Conservation (phyloP, 768 basidiomycete genomes). For the Coprinellus micaceus region DNA sequence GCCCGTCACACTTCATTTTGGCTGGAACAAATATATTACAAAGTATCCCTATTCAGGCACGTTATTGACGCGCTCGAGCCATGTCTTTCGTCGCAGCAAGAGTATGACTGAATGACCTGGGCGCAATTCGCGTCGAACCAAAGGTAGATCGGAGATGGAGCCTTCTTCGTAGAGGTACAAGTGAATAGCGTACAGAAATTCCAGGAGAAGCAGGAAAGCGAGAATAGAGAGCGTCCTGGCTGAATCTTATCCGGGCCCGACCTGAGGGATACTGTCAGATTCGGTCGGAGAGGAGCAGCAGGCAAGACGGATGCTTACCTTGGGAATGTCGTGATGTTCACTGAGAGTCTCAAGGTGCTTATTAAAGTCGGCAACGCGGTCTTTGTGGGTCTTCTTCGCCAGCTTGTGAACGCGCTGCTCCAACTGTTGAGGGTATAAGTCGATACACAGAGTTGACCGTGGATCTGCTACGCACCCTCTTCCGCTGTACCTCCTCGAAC, state of each 20-base stretch:
- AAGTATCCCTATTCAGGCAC: slow-evolving; percentile 19
- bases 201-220: slow-evolving; percentile 13
- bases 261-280: slow-evolving; percentile 37
- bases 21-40: slow-evolving; percentile 52
- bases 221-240: slow-evolving; percentile 5
- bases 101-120: not conserved
- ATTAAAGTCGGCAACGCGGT: slow-evolving; percentile 89
- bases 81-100: not conserved
- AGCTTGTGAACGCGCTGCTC: slow-evolving; percentile 69
- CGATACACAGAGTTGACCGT: no score
- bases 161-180: not conserved
- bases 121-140: not conserved
- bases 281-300: no score
- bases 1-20: slow-evolving; percentile 35
- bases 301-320: slow-evolving; percentile 42
- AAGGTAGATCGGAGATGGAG: not conserved
- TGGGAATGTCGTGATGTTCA: slow-evolving; percentile 94
- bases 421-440: slow-evolving; percentile 44
- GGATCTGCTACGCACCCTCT: slow-evolving; percentile 73
- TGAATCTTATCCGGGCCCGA: slow-evolving; percentile 76
- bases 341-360: slow-evolving; percentile 78
- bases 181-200: not conserved
- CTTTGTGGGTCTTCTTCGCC: slow-evolving; percentile 88
- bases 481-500: slow-evolving; percentile 84
- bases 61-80: slow-evolving; percentile 8